Evolutionary conservation across 192 early-diverging fungal species (phyloP), one percentile per base, ranked within the genome.

Genomic region (Umbelopsis ramanniana): DNA sequence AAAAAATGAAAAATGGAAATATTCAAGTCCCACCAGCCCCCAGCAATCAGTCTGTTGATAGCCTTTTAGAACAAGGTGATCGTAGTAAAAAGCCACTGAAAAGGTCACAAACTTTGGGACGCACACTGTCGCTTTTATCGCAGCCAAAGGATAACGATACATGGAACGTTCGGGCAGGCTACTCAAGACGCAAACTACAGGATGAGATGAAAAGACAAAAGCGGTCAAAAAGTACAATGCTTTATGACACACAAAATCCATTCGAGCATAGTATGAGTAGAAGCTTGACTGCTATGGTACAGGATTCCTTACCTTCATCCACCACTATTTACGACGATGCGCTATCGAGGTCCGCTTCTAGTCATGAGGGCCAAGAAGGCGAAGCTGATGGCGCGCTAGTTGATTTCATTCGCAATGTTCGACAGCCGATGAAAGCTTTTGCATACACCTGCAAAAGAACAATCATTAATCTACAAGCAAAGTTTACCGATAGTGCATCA

Each of bases 361-460:
- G 21, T 15, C 47, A 71, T 0, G 69, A 76, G 66, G 48, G 67
- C 17, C 67, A 70, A 8, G 81, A 81, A 9, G 67, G 77, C 19
- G 75, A 69, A 19, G 72, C 82, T 33, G 71, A 70, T 43, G 69
- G 70, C 0, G 68, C 78, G 12, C 69, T 88, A 45, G 74, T 88
- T 23, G 84, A 88, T 48, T 84, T 85, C 67, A 79, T 88, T 46
- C 69, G 74, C 52, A 79, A 76, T 22, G 81, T 88, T 40, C 75
- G 83, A 38, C 81, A 79, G 26, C 83, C 81, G 4, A 76, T 88
- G 74, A 88, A 88, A 54, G 86, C 86, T 5, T 69, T 88, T 15
- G 86, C 83, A 1, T 77, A 76, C 35, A 88, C 86, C 4, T 88
- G 86, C 72, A 88, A 88, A 52, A 72, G 81, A 66, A 88, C 86